Evolutionary conservation across 345 rosid species (phyloP), one percentile per base, ranked within the genome.

Genomic region (Bruguiera gymnorhiza): DNA sequence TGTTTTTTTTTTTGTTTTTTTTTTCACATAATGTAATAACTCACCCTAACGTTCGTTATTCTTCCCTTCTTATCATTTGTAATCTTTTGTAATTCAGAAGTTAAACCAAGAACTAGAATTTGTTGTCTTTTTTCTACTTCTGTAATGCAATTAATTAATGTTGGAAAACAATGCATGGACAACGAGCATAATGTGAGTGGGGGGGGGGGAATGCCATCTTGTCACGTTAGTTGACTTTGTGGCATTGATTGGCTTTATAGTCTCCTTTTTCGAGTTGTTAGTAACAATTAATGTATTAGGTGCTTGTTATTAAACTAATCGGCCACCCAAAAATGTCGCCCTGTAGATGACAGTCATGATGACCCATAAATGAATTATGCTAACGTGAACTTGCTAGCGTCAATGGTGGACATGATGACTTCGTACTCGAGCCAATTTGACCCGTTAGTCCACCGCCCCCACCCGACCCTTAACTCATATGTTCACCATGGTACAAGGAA

Each of bases 301-400:
- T 53, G 6, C 23, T 21, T 52, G 20, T 5, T 18, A 52, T 85
- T 77, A 95, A 69, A 83, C 74, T 31, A 83, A 71, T 26, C 88
- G 79, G 5, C 98, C 99, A 27, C 89, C 90, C 79, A 84, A 72
- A 91, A 85, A 95, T 3, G 98, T 87, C 70, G 90, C 98, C 99
- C 98, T 7, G 99, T 95, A 7, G 98, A 84, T 29, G 98, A 97
- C 83, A 95, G 67, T 97, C 99, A 95, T 6, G 99, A 81, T 7
- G 98, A 87, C 36, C 98, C 97, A 53, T 75, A 92, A 26, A 95
- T 90, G 72, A 95, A 95, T 39, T 89, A 79, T 1, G 84, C 78
- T 57, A 95, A 97, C 0, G 98, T 95, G 81, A 95, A 95, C 64
- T 82, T 83, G 46, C 72, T 73, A 0, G 99, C 99, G 69, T 92